Evolutionary conservation across 495 filamentous ascomycete species (phyloP).

Genomic region (Thozetella sp.): DNA sequence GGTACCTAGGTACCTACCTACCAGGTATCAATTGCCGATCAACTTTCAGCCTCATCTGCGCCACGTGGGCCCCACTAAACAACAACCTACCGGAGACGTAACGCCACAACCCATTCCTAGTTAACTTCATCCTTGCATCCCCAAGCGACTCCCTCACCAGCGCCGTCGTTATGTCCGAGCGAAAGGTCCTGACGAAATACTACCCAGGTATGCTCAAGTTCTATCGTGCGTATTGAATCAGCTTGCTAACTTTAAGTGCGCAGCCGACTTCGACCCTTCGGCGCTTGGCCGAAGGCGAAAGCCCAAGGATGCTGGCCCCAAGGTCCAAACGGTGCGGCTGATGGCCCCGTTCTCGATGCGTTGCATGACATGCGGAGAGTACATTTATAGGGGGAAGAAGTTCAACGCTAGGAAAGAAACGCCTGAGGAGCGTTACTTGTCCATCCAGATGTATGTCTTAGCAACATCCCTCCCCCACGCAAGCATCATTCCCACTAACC

Average conservation of each 20-base stretch:
- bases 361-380: slow-evolving; percentile 89
- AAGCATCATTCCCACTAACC: background rate
- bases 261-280: slow-evolving; percentile 95
- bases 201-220: slow-evolving; percentile 12
- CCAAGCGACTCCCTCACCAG: background rate
- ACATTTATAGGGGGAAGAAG: slow-evolving; percentile 95
- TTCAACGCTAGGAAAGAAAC: slow-evolving; percentile 98
- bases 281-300: slow-evolving; percentile 66
- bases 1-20: background rate
- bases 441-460: slow-evolving; percentile 66
- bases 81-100: background rate
- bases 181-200: slow-evolving; percentile 67
- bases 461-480: background rate
- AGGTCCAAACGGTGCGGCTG: slow-evolving; percentile 86
- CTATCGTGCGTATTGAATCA: slow-evolving; percentile 2
- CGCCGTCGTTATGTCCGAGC: slow-evolving; percentile 77
- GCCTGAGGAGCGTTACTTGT: slow-evolving; percentile 84
- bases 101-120: background rate
- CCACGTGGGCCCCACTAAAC: background rate
- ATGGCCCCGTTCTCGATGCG: slow-evolving; percentile 98
- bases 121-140: background rate
- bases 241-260: slow-evolving; percentile 70
- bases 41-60: background rate
- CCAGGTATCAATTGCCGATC: background rate
- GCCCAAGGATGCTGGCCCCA: slow-evolving; percentile 74